Conservation (phyloP, 1,139 yeast genomes). For the Magnusiomyces sp. region DNA sequence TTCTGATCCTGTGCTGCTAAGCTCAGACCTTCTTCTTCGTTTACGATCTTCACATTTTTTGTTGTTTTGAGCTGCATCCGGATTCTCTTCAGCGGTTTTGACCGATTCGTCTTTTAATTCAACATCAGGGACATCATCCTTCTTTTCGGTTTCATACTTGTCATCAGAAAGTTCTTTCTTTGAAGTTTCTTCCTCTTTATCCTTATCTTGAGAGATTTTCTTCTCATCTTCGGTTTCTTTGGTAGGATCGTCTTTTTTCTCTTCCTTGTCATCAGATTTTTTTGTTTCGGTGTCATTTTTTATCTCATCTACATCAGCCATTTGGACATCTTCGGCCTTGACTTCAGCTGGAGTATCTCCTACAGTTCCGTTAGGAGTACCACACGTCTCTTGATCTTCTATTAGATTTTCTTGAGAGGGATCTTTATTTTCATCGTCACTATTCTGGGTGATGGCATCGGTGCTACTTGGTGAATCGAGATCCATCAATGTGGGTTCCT, state of each 20-base stretch:
- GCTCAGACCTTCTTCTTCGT: neutral
- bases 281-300: neutral
- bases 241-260: neutral
- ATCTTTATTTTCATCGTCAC: too few species aligned
- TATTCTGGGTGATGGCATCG: too few species aligned
- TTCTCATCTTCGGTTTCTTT: neutral
- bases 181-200: neutral
- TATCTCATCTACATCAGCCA: too few species aligned
- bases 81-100: too few species aligned
- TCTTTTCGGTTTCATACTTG: neutral
- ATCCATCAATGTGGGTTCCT: too few species aligned
- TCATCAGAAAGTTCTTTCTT: neutral
- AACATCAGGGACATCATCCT: neutral
- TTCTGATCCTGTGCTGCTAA: neutral
- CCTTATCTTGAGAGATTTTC: neutral
- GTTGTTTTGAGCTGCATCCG: neutral
- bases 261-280: neutral
- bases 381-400: too few species aligned
- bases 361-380: neutral
- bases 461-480: too few species aligned
- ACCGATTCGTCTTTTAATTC: too few species aligned
- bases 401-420: too few species aligned
- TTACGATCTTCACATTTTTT: conserved; percentile 4
- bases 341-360: neutral
- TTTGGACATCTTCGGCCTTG: too few species aligned